Percentiles rank a stretch among this genome's conserved stretches.
Conservation (phyloP, 2,329 filamentous ascomycete species). For the Fusarium palustre region DNA sequence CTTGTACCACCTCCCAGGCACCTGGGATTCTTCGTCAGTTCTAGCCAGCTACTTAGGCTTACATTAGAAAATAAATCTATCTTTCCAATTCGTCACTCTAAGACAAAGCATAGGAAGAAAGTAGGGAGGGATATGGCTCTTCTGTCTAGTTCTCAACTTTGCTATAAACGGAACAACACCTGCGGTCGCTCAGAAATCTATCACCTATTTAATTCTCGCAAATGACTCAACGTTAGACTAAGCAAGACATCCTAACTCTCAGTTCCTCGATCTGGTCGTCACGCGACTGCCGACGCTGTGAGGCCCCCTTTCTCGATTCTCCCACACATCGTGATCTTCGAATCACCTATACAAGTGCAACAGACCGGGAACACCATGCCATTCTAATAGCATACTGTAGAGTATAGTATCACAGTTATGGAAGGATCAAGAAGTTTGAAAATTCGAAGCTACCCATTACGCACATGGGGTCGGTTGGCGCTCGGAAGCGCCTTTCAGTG, state of each 20-base stretch:
- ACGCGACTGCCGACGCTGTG: neutral
- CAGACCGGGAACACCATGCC: no score
- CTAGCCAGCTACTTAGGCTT: neutral
- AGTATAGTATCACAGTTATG: accelerated
- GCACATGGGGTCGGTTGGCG: neutral
- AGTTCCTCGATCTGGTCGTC: neutral
- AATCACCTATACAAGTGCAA: neutral
- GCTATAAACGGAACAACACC: neutral
- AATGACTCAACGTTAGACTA: no score
- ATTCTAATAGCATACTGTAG: no score
- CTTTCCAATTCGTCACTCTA: neutral
- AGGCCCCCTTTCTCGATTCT: neutral
- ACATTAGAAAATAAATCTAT: accelerated
- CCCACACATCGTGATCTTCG: no score
- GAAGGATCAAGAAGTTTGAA: neutral
- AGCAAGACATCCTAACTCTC: no score
- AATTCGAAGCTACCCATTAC: neutral
- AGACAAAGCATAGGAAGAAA: neutral
- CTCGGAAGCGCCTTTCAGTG: neutral
- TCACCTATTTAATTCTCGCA: neutral
- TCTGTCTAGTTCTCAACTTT: neutral
- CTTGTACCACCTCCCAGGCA: neutral
- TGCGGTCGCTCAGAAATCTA: neutral
- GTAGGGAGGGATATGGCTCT: neutral
- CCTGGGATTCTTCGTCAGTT: neutral